Base-by-base conservation (phyloP, 139 green algal species). In the Chlorella sp. region DNA sequence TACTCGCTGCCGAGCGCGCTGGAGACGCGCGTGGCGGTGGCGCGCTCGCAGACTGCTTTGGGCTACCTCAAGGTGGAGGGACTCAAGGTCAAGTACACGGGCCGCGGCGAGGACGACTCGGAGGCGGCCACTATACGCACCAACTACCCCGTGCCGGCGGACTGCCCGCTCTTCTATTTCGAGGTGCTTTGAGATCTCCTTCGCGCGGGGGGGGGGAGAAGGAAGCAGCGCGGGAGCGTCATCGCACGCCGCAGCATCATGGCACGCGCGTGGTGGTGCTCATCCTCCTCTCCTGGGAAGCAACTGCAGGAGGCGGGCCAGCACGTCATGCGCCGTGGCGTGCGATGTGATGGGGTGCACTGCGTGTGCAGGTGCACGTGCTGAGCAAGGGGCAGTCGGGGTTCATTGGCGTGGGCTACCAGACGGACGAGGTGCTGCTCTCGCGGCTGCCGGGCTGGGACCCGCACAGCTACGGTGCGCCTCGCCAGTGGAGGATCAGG, bases 391-490 rank as follows among this genome's bases (percentile, higher is more conserved):
- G 68, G 10, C 64, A 69, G 49, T 66, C 73, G 0, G 79, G 79
- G 17, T 81, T 70, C 71, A 85, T 85, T 23, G 87, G 89, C 26
- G 69, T 97, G 23, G 92, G 92, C 6, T 93, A 92, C 50, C 83
- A 80, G 17, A 72, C 76, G 0, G 63, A 80, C 0, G 85, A 89
- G 6, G 87, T 95, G 0, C 81, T 87, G 29, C 74, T 92, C 60
- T 74, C 83, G 4, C 67, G 88, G 2, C 82, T 97, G 63, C 92
- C 92, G 0, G 92, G 92, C 14, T 97, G 92, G 92, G 90, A 96
- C 64, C 34, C 70, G 0, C 82, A 90, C 74, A 91, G 82, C 23
- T 97, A 94, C 62, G 90, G 91, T 68, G 51, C 5, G 34, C 31
- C 26, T 29, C 59, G n/a, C n/a, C n/a, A n/a, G n/a, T n/a, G n/a